phyloP scores from a whole-genome alignment of 2,329 filamentous ascomycete genomes.

The Teratosphaeria destructans region DNA sequence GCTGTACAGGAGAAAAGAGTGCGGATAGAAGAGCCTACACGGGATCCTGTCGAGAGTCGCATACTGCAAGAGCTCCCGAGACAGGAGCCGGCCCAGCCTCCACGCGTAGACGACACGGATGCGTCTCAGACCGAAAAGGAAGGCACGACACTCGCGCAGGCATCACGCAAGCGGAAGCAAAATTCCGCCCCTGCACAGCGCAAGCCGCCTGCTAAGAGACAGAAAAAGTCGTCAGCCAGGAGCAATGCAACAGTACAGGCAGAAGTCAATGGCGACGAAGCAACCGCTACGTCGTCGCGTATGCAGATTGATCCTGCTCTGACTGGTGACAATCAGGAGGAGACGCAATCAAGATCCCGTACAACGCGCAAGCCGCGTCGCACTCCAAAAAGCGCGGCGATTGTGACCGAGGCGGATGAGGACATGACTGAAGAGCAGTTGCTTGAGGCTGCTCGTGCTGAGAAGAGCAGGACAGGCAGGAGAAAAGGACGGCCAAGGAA shows the following conservation, averaged over 20 bases:
- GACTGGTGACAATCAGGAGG: conserved; percentile 4
- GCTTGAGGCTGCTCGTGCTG: neutral
- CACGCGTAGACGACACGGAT: neutral
- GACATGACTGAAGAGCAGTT: neutral
- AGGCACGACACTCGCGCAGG: neutral
- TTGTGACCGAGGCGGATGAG: neutral
- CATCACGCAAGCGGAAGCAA: conserved; percentile 4
- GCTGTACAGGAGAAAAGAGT: neutral
- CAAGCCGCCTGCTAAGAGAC: conserved; percentile 11
- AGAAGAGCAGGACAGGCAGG: neutral
- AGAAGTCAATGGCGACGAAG: conserved; percentile 3
- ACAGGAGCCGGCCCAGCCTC: neutral
- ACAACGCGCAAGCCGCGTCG: neutral
- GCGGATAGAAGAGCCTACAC: neutral
- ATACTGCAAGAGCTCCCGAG: neutral
- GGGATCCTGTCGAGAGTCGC: neutral
- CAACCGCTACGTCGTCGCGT: conserved; percentile 2
- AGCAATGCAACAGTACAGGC: conserved; percentile 14
- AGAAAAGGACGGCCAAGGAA: neutral
- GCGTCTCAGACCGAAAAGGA: neutral
- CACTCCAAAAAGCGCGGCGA: conserved; percentile 1
- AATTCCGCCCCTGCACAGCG: conserved; percentile 1
- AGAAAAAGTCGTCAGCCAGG: conserved; percentile 12
- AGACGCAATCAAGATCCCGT: conserved; percentile 7
- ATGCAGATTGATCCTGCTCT: neutral